phyloP scores from a whole-genome alignment of 2,329 filamentous ascomycete species.

The Phoma herbarum region DNA sequence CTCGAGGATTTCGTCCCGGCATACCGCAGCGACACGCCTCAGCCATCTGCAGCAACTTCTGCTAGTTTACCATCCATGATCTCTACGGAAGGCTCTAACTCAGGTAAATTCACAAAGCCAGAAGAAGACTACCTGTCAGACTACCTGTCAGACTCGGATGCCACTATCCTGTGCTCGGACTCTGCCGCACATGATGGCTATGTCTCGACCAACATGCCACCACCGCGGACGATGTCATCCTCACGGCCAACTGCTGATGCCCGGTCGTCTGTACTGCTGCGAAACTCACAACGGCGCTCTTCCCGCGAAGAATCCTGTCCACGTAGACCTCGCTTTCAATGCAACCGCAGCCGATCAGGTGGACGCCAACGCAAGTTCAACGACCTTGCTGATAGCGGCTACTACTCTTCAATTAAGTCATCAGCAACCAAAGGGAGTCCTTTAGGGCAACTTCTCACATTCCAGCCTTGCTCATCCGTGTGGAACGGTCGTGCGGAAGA shows the following conservation, averaged over 20 bases:
- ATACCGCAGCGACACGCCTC: conserved; percentile 44
- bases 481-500: conserved; percentile 95
- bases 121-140: too few relatives aligned
- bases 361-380: conserved; percentile 79
- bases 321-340: conserved; percentile 67
- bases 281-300: conserved; percentile 68
- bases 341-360: conserved; percentile 72
- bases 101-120: conserved; percentile 60
- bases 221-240: conserved; percentile 63
- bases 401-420: conserved; percentile 95
- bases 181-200: conserved; percentile 59
- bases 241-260: conserved; percentile 77
- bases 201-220: conserved; percentile 54
- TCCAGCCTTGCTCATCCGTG: conserved; percentile 76
- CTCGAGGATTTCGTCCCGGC: conserved; percentile 46
- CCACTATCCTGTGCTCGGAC: conserved; percentile 62
- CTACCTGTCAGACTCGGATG: conserved; percentile 60
- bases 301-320: conserved; percentile 77
- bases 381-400: conserved; percentile 91
- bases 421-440: conserved; percentile 80
- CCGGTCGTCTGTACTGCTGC: conserved; percentile 92
- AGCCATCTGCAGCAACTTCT: conserved; percentile 52
- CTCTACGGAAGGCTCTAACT: conserved; percentile 57
- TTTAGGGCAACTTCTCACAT: conserved; percentile 72
- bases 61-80: conserved; percentile 46